Percentiles rank a stretch among this genome's conserved stretches.
Conservation (phyloP, 2,329 filamentous ascomycete species). For the Pseudopyricularia cyperi region DNA sequence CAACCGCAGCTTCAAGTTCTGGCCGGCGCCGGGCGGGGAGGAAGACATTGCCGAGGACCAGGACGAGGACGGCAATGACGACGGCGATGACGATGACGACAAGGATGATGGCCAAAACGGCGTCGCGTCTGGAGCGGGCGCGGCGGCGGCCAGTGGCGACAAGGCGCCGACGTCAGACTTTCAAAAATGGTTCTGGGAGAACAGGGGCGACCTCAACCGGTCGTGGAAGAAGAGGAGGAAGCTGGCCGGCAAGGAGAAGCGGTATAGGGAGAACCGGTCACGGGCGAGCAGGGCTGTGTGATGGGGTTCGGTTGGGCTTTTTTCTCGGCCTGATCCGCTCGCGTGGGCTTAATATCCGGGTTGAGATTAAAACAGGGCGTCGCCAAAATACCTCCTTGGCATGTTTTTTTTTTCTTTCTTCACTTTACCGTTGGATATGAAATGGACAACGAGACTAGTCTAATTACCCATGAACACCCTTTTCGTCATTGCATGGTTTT, state of each 20-base stretch:
- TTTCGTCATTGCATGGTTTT: neutral
- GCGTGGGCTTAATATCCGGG: too few species aligned
- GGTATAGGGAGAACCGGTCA: slow-evolving; percentile 51
- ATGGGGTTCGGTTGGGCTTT: neutral
- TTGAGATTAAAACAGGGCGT: too few species aligned
- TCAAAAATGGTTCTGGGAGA: slow-evolving; percentile 56
- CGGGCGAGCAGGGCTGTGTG: slow-evolving; percentile 5
- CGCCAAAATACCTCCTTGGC: too few species aligned
- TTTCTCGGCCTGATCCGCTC: slow-evolving; percentile 6
- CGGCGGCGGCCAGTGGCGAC: slow-evolving; percentile 6
- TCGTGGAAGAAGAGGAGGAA: slow-evolving; percentile 55
- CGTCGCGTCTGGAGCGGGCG: slow-evolving; percentile 3
- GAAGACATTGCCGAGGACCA: slow-evolving; percentile 32
- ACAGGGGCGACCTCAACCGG: slow-evolving; percentile 49
- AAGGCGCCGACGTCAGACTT: slow-evolving; percentile 33
- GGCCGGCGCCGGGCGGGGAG: slow-evolving; percentile 32
- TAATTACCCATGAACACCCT: too few species aligned
- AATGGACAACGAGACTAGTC: too few species aligned
- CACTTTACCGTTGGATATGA: too few species aligned
- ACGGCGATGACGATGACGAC: slow-evolving; percentile 14
- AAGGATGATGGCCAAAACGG: slow-evolving; percentile 6
- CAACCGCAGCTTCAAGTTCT: slow-evolving; percentile 47
- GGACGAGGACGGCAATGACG: slow-evolving; percentile 17
- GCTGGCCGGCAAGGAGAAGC: slow-evolving; percentile 50
- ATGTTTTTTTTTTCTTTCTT: too few species aligned